A percentile compares a stretch with the other conserved stretches of the same genome.
Conservation (phyloP, 495 filamentous ascomycete species). For the Xylaria nigripes region DNA sequence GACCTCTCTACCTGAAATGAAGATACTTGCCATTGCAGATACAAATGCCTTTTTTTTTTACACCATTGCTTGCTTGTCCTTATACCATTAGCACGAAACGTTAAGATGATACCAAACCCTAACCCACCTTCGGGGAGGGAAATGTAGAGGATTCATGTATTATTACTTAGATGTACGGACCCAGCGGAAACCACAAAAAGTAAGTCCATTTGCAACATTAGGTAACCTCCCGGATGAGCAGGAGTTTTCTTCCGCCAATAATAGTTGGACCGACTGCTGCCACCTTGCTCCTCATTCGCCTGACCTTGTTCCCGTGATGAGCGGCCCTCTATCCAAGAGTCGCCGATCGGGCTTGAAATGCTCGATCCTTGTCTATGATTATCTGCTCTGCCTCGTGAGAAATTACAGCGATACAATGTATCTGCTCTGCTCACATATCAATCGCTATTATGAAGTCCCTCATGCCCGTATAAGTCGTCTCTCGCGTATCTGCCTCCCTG, state of each 20-base stretch:
- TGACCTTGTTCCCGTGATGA: neutral
- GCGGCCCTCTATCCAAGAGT: neutral
- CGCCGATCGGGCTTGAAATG: neutral
- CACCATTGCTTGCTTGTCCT: conserved; percentile 6
- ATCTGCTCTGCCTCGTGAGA: too few relatives aligned
- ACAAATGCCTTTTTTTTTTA: conserved; percentile 1
- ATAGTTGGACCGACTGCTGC: neutral
- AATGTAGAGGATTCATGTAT: conserved; percentile 8
- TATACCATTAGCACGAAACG: conserved; percentile 2
- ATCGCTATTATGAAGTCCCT: too few relatives aligned
- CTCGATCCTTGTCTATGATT: neutral
- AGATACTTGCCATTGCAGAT: conserved; percentile 4
- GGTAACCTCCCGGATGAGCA: neutral
- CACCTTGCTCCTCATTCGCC: neutral
- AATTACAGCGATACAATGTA: too few relatives aligned
- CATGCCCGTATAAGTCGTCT: too few relatives aligned
- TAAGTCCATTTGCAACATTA: neutral
- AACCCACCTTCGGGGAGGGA: conserved; percentile 1
- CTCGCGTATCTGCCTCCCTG: neutral
- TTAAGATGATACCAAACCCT: conserved; percentile 12
- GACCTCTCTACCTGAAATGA: neutral
- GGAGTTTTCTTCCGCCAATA: neutral
- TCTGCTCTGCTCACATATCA: neutral
- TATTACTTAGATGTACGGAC: conserved; percentile 3
- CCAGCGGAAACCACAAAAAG: neutral